Evolutionary conservation across 805 yeast species (phyloP).

Genomic region (Kregervanrija fluxuum): DNA sequence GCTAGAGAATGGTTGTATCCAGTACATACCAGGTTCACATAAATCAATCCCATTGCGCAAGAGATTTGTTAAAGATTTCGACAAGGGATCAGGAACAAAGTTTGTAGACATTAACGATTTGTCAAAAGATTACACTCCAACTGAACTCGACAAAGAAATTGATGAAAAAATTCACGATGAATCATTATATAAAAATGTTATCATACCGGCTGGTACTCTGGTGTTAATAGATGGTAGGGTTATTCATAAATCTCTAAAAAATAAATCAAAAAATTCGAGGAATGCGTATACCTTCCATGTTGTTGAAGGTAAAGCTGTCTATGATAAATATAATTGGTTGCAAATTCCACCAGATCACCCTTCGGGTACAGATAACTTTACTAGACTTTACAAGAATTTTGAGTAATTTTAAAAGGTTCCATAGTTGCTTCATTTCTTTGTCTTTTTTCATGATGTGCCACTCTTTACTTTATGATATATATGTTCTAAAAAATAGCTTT

Average conservation of each 20-base stretch:
- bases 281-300: constrained; percentile 77
- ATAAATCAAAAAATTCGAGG: constrained; percentile 48
- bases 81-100: constrained; percentile 47
- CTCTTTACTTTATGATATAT: constrained; percentile 1
- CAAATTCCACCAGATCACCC: constrained; percentile 56
- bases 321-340: constrained; percentile 67
- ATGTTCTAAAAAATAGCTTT: background rate
- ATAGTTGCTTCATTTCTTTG: background rate
- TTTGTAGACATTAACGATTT: constrained; percentile 31
- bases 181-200: constrained; percentile 40
- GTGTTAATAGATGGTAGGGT: constrained; percentile 67
- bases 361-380: constrained; percentile 52
- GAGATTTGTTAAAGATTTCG: constrained; percentile 52
- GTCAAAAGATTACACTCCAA: constrained; percentile 14
- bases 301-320: constrained; percentile 57
- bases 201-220: constrained; percentile 66
- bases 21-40: constrained; percentile 67
- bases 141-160: constrained; percentile 17
- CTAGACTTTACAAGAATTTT: constrained; percentile 32
- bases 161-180: constrained; percentile 28
- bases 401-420: background rate
- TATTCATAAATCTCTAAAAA: constrained; percentile 62
- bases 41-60: constrained; percentile 46
- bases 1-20: constrained; percentile 56
- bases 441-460: background rate